Conservation (phyloP, 306 rosid genomes). For the Cicer arietinum region DNA sequence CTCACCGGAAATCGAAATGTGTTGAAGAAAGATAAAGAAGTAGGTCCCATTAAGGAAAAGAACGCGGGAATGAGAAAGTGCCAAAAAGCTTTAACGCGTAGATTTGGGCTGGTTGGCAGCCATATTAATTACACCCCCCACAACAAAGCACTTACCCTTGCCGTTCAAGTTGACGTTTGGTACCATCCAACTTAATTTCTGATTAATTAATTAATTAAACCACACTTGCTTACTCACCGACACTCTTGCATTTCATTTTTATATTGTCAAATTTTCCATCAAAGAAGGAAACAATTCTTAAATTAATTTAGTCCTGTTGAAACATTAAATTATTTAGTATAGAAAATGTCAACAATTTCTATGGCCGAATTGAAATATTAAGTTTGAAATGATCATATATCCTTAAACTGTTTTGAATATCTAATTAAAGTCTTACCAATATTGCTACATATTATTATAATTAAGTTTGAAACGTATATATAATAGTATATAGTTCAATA, state of each 20-base stretch:
- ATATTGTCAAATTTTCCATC: neutral
- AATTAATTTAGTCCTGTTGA: too few species aligned
- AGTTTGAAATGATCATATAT: too few species aligned
- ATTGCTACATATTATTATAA: too few species aligned
- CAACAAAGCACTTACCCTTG: neutral
- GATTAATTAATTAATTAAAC: too few species aligned
- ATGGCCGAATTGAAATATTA: too few species aligned
- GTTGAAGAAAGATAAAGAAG: constrained; percentile 12
- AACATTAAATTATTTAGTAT: too few species aligned
- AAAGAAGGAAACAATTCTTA: neutral
- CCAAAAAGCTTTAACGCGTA: constrained; percentile 39
- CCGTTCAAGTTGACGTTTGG: constrained; percentile 39
- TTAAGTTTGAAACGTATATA: too few species aligned
- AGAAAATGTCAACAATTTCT: too few species aligned
- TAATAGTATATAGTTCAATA: too few species aligned
- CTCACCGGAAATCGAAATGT: too few species aligned
- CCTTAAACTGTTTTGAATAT: too few species aligned
- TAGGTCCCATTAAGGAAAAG: constrained; percentile 16
- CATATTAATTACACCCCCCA: neutral
- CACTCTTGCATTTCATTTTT: constrained; percentile 5
- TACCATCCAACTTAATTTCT: neutral
- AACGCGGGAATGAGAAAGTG: constrained; percentile 40
- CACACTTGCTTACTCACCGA: constrained; percentile 3
- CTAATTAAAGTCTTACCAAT: too few species aligned
- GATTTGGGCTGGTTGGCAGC: constrained; percentile 31